Conservation (phyloP, 2,329 filamentous ascomycete species). For the Xylariaceae sp. region DNA sequence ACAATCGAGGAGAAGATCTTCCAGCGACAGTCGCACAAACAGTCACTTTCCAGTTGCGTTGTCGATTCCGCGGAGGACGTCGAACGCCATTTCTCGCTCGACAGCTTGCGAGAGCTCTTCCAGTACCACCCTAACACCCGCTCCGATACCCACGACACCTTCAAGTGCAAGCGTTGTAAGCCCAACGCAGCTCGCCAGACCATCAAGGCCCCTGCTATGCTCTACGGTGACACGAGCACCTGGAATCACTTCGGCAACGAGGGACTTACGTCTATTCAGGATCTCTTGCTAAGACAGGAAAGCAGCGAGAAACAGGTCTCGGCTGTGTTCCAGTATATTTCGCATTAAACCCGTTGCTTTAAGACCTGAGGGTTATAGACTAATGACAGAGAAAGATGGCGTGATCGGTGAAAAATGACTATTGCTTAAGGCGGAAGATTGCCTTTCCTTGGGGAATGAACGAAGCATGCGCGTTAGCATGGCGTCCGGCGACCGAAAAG, state of each 20-base stretch:
- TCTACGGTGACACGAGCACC: conserved; percentile 97
- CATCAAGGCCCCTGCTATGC: conserved; percentile 87
- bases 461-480: no score
- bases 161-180: conserved; percentile 94
- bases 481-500: no score
- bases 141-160: conserved; percentile 95
- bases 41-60: conserved; percentile 90
- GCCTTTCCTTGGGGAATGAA: no score
- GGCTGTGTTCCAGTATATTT: conserved; percentile 98
- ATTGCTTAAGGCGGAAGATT: no score
- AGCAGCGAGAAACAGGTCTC: conserved; percentile 73
- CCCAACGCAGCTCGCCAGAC: conserved; percentile 73
- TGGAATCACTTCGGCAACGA: conserved; percentile 97
- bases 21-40: conserved; percentile 96
- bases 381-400: not conserved
- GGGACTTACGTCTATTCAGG: conserved; percentile 76
- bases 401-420: no score
- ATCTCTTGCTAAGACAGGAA: conserved; percentile 85
- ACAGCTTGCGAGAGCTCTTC: conserved; percentile 87
- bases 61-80: conserved; percentile 96
- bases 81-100: conserved; percentile 90
- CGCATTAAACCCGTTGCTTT: conserved; percentile 51
- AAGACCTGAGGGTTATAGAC: no score
- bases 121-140: conserved; percentile 80
- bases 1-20: conserved; percentile 99